Evolutionary conservation across 2,329 filamentous ascomycete genomes (phyloP).

Genomic region (Calonectria pseudoturangicola): DNA sequence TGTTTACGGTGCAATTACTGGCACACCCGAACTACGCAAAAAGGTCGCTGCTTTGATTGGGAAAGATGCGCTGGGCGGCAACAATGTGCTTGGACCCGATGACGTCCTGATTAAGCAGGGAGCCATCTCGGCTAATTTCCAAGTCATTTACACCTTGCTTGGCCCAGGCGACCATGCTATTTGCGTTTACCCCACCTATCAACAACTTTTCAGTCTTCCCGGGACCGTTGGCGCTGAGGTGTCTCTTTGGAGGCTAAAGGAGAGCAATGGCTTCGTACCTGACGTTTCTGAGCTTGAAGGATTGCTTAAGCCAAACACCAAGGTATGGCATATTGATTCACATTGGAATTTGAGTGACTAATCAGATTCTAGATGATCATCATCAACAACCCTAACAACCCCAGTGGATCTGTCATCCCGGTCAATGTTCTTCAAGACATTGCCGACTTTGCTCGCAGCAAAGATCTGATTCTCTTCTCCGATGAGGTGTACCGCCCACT

Average conservation of each 20-base stretch:
- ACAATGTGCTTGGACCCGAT: conserved; percentile 65
- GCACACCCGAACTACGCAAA: conserved; percentile 77
- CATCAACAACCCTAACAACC: conserved; percentile 39
- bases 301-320: conserved; percentile 82
- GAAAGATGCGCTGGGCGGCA: conserved; percentile 60
- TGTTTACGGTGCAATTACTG: conserved; percentile 85
- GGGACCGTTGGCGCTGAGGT: conserved; percentile 85
- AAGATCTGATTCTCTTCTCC: conserved; percentile 33
- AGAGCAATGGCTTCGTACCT: conserved; percentile 79
- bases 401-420: conserved; percentile 28
- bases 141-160: conserved; percentile 84
- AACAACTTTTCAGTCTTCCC: conserved; percentile 87
- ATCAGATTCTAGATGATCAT: conserved; percentile 33
- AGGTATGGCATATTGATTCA: conserved; percentile 65
- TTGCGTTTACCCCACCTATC: conserved; percentile 91
- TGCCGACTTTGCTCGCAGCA: conserved; percentile 27
- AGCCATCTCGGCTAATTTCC: conserved; percentile 89
- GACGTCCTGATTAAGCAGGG: conserved; percentile 86
- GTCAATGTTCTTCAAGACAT: conserved; percentile 26
- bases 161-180: conserved; percentile 85
- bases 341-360: background rate
- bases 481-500: conserved; percentile 37
- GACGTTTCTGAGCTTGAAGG: conserved; percentile 79
- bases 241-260: conserved; percentile 82
- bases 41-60: conserved; percentile 80